A percentile compares a stretch with the other conserved stretches of the same genome.
phyloP scores from a whole-genome alignment of 1,284 basidiomycete species.

The Ganoderma meredithae region DNA sequence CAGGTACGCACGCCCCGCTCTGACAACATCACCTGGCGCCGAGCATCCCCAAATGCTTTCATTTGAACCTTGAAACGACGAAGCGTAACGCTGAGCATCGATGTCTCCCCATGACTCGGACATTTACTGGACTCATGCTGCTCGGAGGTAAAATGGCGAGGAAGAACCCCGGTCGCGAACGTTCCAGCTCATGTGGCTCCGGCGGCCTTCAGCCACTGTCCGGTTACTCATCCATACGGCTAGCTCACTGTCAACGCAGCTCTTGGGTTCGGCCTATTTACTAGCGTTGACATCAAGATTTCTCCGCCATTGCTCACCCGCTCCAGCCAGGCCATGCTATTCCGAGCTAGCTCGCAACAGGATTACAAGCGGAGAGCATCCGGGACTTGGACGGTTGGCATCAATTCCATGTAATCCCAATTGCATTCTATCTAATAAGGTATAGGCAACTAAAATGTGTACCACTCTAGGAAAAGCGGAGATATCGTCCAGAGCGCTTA shows the following conservation, averaged over 20 bases:
- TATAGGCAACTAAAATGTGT: not conserved
- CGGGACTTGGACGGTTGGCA: not conserved
- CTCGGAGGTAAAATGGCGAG: conserved; percentile 16
- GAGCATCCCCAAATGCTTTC: conserved; percentile 17
- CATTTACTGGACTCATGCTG: conserved; percentile 9
- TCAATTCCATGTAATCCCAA: conserved; percentile 5
- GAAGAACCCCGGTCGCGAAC: conserved; percentile 24
- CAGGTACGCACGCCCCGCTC: conserved; percentile 17
- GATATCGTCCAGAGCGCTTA: not conserved
- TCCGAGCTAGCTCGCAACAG: conserved; percentile 15
- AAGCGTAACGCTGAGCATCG: conserved; percentile 23
- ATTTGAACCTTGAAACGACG: conserved; percentile 14
- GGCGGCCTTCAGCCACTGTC: conserved; percentile 14
- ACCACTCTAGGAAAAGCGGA: not conserved
- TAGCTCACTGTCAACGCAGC: conserved; percentile 14
- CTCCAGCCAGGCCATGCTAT: conserved; percentile 13
- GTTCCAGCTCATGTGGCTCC: conserved; percentile 22
- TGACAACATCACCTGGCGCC: conserved; percentile 27
- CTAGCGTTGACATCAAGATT: conserved; percentile 27
- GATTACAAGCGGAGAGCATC: not conserved
- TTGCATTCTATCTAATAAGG: not conserved
- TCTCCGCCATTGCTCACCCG: conserved; percentile 14
- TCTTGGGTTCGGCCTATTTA: conserved; percentile 25
- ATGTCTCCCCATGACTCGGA: conserved; percentile 5
- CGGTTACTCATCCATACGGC: conserved; percentile 26